Base-by-base conservation (phyloP, 1,139 yeast species). In the Candida pseudocylindracea region DNA sequence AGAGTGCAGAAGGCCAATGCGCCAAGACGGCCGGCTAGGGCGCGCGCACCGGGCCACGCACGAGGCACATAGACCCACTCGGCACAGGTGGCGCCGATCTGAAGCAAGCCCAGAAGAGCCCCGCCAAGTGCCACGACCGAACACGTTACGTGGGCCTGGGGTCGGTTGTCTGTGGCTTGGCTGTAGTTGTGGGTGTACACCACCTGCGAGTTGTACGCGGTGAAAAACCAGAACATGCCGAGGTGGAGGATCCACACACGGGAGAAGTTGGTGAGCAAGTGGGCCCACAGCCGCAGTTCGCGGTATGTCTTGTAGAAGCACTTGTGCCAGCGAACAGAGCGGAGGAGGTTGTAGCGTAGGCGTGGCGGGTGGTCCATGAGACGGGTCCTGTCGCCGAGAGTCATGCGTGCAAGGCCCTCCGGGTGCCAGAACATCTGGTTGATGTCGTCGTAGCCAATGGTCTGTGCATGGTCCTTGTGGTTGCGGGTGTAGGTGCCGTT, bases 81-180 rank as follows among this genome's bases (percentile, higher is more conserved):
- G 8, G 65, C 58, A 4, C 72, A 31, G 1, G 75, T 62, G 1
- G 85, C 85, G 10, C 68, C 33, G 4, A 79, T 45, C 36, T 79
- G 70, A 25, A 79, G 56, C 7, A 73, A 29, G 33, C 83, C 74
- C 0, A 85, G 70, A 7, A 80, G 46, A 0, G 70, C 50, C 1
- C 93, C 91, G 0, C 88, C 93, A 1, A 79, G 51, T 0, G 93
- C 65, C 32, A 76, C 65, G 0, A 70, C 60, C 0, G 91, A 56
- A 48, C 70, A 55, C 32, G 65, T 58, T 0, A 72, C 63, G 41
- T 75, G 91, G 4, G 58, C 45, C 0, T 73, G 63, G 1, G 93
- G 92, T 30, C 61, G 70, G 37, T 70, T 72, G 41, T 78, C 65
- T 3, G 28, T 7, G 28, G 28, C 7, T 7, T 10, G 28, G 11